Conservation (phyloP, 2,329 filamentous ascomycete genomes). For the Colletotrichum musicola region DNA sequence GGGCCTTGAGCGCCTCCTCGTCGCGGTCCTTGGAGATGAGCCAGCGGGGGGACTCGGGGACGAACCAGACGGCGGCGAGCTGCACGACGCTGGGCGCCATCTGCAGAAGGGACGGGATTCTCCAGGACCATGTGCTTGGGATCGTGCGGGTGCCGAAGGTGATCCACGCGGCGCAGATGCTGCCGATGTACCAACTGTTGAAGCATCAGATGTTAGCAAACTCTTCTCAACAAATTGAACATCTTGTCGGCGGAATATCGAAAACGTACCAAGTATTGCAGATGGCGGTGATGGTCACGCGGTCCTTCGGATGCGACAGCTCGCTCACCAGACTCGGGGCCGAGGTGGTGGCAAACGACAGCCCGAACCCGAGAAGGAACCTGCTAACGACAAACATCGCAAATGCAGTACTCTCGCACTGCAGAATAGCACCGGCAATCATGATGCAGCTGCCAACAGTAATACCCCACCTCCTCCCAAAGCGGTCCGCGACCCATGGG, state of each 20-base stretch:
- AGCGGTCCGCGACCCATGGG: constrained; percentile 49
- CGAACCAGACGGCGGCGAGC: constrained; percentile 58
- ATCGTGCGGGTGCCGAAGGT: constrained; percentile 59
- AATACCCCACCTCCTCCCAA: constrained; percentile 48
- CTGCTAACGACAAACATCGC: constrained; percentile 67
- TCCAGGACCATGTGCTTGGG: constrained; percentile 51
- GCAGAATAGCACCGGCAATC: constrained; percentile 48
- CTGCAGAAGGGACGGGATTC: constrained; percentile 45
- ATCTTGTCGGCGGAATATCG: not conserved
- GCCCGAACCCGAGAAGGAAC: constrained; percentile 66
- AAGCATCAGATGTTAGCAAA: not conserved
- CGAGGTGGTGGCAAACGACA: constrained; percentile 64
- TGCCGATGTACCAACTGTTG: constrained; percentile 60
- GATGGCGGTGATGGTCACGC: constrained; percentile 64
- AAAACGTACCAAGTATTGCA: constrained; percentile 57
- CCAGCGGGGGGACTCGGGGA: constrained; percentile 75
- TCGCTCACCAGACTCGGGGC: constrained; percentile 65
- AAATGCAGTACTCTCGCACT: constrained; percentile 43
- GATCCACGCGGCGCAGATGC: constrained; percentile 58
- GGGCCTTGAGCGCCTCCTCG: constrained; percentile 63
- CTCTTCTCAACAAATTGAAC: not conserved
- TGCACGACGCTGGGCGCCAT: constrained; percentile 37
- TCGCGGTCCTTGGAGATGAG: constrained; percentile 67
- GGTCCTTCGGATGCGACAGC: constrained; percentile 65
- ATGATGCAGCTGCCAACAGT: constrained; percentile 48